These are phyloP conservation scores for Vitis hybrid DNA, from an alignment of 177 flowering plant genomes.

Conservation along the genomic window DNA sequence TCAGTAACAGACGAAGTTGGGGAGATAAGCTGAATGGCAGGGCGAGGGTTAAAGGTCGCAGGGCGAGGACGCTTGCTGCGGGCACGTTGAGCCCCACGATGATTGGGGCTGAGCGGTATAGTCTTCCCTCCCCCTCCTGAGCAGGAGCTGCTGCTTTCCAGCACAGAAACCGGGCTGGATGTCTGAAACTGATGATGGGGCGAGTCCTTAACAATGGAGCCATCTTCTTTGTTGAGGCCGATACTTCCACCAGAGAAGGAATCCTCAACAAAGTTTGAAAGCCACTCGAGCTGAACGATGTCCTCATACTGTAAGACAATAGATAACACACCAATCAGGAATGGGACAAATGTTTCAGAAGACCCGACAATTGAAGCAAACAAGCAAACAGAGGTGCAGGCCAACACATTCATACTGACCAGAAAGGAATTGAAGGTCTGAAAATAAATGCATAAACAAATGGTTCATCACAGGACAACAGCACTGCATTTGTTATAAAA, in stretches of 20 bases:
- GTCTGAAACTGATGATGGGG: constrained; percentile 42
- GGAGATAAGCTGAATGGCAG: constrained; percentile 51
- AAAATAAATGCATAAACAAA: too few relatives aligned
- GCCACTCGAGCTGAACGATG: constrained; percentile 86
- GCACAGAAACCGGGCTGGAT: constrained; percentile 78
- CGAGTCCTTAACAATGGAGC: constrained; percentile 8
- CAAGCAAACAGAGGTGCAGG: too few relatives aligned
- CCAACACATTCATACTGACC: too few relatives aligned
- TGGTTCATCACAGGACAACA: too few relatives aligned
- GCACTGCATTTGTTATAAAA: too few relatives aligned
- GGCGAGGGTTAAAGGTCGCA: constrained; percentile 58
- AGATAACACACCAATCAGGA: background rate
- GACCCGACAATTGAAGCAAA: too few relatives aligned
- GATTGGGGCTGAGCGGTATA: constrained; percentile 32
- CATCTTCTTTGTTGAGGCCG: constrained; percentile 30
- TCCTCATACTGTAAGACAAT: constrained; percentile 67
- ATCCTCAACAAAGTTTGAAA: constrained; percentile 91
- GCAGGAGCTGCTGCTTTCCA: constrained; percentile 79
- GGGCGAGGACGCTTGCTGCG: constrained; percentile 98
- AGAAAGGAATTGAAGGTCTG: too few relatives aligned
- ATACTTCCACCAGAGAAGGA: constrained; percentile 64
- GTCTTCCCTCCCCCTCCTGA: constrained; percentile 45
- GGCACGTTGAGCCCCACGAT: constrained; percentile 55
- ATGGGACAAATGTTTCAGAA: background rate
- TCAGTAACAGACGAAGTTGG: constrained; percentile 47